Evolutionary conservation across 2,329 filamentous ascomycete genomes (phyloP).

Genomic region (Xylaria sp.): DNA sequence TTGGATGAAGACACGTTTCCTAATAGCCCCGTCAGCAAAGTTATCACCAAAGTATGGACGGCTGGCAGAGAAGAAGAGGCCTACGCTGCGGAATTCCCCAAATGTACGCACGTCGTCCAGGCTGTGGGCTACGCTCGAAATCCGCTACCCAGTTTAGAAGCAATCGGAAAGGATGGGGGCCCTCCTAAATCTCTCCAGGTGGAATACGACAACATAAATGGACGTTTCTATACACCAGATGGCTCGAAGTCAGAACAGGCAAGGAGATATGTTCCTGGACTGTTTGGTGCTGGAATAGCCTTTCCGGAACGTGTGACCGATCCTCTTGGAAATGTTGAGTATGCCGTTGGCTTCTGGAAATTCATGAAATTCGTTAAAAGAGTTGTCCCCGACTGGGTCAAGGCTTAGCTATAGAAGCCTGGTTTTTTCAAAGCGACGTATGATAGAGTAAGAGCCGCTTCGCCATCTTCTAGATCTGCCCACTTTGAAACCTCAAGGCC

Average conservation of each 20-base stretch:
- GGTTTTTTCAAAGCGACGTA: neutral
- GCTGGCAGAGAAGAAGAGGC: constrained; percentile 56
- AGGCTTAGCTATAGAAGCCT: constrained; percentile 14
- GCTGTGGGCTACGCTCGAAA: constrained; percentile 68
- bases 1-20: constrained; percentile 64
- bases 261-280: constrained; percentile 58
- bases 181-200: constrained; percentile 31
- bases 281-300: constrained; percentile 72
- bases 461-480: neutral
- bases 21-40: constrained; percentile 57
- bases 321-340: constrained; percentile 69
- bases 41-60: constrained; percentile 61
- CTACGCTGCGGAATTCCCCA: constrained; percentile 59
- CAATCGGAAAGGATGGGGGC: constrained; percentile 49
- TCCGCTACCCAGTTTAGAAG: constrained; percentile 59
- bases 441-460: neutral
- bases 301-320: constrained; percentile 71
- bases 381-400: constrained; percentile 63
- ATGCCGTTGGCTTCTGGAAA: constrained; percentile 72
- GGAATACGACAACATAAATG: constrained; percentile 52
- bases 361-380: constrained; percentile 72
- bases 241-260: constrained; percentile 44
- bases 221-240: constrained; percentile 59
- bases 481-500: neutral
- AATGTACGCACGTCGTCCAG: constrained; percentile 65